Percentiles rank a stretch among this genome's conserved stretches.
These are phyloP conservation scores for Ambrosia trifida DNA, from an alignment of 129 eudicot genomes.

Conservation along the genomic window DNA sequence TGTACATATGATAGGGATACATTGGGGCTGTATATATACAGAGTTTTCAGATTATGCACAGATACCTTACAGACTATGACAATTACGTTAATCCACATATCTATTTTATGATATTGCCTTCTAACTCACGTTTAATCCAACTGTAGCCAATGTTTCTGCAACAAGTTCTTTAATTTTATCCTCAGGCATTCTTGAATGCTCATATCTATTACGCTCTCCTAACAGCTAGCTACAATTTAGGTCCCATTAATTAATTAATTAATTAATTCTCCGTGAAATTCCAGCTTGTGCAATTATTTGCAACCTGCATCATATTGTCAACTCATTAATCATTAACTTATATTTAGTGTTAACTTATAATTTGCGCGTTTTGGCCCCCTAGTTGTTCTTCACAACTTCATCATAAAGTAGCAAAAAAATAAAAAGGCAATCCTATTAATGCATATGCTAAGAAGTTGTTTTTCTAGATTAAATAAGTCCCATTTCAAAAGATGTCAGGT, in stretches of 20 bases:
- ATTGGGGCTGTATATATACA: too few relatives aligned
- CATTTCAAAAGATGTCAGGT: neutral
- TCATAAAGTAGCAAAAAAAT: slow-evolving; percentile 8
- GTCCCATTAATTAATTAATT: too few relatives aligned
- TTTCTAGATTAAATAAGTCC: slow-evolving; percentile 10
- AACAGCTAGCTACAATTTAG: too few relatives aligned
- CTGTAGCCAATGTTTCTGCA: slow-evolving; percentile 90
- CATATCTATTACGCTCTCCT: slow-evolving; percentile 57
- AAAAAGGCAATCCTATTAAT: neutral
- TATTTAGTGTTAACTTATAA: neutral
- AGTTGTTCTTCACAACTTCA: neutral
- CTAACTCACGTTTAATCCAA: slow-evolving; percentile 76
- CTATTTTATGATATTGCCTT: neutral
- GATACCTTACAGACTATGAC: too few relatives aligned
- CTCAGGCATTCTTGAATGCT: slow-evolving; percentile 75
- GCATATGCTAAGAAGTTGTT: neutral
- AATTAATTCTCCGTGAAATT: too few relatives aligned
- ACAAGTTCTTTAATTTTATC: slow-evolving; percentile 77
- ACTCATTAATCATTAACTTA: neutral
- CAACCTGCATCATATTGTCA: too few relatives aligned
- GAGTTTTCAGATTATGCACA: too few relatives aligned
- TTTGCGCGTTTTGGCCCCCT: neutral
- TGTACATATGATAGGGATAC: too few relatives aligned
- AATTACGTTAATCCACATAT: too few relatives aligned
- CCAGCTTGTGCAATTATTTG: too few relatives aligned